Conservation (phyloP, 176 grass and related monocot species). For the Zoysia japonica region DNA sequence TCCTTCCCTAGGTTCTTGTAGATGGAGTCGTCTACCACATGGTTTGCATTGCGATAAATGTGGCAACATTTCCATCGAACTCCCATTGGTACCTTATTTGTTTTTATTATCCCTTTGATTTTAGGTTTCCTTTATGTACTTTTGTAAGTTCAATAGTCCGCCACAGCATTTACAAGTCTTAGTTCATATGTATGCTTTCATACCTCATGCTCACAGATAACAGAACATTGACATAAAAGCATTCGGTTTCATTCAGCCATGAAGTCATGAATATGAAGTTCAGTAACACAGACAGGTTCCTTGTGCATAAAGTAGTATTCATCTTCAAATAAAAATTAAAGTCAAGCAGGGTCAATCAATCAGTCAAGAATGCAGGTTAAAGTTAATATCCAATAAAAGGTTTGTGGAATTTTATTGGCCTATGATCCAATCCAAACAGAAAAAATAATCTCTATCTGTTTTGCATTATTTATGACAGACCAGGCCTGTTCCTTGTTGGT, state of each 20-base stretch:
- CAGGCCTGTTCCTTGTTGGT: neutral
- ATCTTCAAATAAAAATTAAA: neutral
- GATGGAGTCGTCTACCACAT: slow-evolving; percentile 62
- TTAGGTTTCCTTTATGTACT: slow-evolving; percentile 1
- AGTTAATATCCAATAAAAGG: neutral
- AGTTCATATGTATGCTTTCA: slow-evolving; percentile 13
- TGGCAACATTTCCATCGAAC: slow-evolving; percentile 66
- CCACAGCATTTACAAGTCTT: neutral
- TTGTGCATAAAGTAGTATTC: neutral
- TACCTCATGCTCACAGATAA: slow-evolving; percentile 15
- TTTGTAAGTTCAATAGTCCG: slow-evolving; percentile 23
- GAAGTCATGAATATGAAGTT: neutral
- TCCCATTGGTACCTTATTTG: slow-evolving; percentile 44
- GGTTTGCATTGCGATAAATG: slow-evolving; percentile 58
- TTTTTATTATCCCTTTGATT: slow-evolving; percentile 24
- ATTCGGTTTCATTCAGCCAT: neutral
- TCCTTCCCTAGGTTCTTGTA: slow-evolving; percentile 64
- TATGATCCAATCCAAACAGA: slow-evolving; percentile 13
- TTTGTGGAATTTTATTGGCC: neutral
- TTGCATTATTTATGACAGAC: slow-evolving; percentile 17
- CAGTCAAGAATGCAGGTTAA: neutral
- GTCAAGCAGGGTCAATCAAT: neutral
- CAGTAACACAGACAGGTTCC: neutral
- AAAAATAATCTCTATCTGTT: neutral
- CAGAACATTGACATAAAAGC: neutral